Conservation (phyloP, 805 yeast genomes). For the Metschnikowia proteae region DNA sequence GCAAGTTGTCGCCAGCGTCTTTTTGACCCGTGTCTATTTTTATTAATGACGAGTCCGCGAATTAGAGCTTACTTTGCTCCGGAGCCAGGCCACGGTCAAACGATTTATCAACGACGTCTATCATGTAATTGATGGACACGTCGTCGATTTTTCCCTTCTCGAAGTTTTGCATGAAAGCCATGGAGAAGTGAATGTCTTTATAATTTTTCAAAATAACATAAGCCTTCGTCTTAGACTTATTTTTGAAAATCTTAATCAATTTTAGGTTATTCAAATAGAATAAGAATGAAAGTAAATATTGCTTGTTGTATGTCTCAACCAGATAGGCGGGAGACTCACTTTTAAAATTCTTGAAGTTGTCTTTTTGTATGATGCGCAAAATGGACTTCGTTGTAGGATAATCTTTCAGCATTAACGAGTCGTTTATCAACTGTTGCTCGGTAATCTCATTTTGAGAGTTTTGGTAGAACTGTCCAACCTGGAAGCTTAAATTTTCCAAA, state of each 20-base stretch:
- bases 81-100: slow-evolving; percentile 11
- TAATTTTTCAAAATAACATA: slow-evolving; percentile 31
- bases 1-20: background rate
- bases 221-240: slow-evolving; percentile 40
- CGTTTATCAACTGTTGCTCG: slow-evolving; percentile 25
- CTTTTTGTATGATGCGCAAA: slow-evolving; percentile 16
- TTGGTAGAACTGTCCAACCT: slow-evolving; percentile 9
- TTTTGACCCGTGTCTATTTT: background rate
- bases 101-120: slow-evolving; percentile 33
- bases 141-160: slow-evolving; percentile 18
- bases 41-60: background rate
- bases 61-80: slow-evolving; percentile 1
- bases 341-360: slow-evolving; percentile 13
- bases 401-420: slow-evolving; percentile 20
- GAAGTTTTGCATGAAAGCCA: slow-evolving; percentile 22
- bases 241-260: slow-evolving; percentile 36
- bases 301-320: slow-evolving; percentile 39
- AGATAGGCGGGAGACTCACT: slow-evolving; percentile 17
- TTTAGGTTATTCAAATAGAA: slow-evolving; percentile 35
- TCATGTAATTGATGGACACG: slow-evolving; percentile 26
- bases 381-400: slow-evolving; percentile 18
- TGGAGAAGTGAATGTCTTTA: slow-evolving; percentile 26
- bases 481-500: slow-evolving; percentile 19
- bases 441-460: slow-evolving; percentile 13
- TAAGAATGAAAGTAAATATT: slow-evolving; percentile 37